A percentile compares a stretch with the other conserved stretches of the same genome.
Evolutionary conservation across 1,284 basidiomycete species (phyloP).

Genomic region (Pseudozyma flocculosa): DNA sequence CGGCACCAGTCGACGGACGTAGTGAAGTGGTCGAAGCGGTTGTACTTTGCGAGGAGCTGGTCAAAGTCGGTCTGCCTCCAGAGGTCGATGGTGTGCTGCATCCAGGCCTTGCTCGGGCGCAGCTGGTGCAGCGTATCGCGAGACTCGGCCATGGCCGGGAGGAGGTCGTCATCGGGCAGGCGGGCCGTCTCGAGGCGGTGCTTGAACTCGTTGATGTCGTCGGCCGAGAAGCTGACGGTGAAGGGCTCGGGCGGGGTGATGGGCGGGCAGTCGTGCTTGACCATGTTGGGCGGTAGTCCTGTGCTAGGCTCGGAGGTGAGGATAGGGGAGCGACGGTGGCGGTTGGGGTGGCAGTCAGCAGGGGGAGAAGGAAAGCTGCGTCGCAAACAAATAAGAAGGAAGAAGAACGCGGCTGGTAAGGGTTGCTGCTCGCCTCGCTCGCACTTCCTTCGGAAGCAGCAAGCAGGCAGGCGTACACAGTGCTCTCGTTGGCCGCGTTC

Average conservation of each 20-base stretch:
- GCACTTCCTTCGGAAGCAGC: too few species aligned
- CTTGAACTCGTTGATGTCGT: slow-evolving; percentile 27
- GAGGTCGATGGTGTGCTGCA: slow-evolving; percentile 17
- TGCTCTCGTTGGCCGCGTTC: too few species aligned
- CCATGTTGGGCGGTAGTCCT: background rate
- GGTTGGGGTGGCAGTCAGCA: too few species aligned
- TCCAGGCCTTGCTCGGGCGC: slow-evolving; percentile 24
- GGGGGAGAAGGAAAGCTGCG: too few species aligned
- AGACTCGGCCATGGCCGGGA: slow-evolving; percentile 21
- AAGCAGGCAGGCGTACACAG: too few species aligned
- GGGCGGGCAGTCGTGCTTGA: slow-evolving; percentile 17
- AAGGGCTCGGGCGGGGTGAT: slow-evolving; percentile 35
- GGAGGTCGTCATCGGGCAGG: slow-evolving; percentile 23
- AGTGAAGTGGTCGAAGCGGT: slow-evolving; percentile 39
- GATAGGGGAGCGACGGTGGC: too few species aligned
- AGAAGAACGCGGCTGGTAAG: too few species aligned
- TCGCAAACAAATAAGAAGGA: too few species aligned
- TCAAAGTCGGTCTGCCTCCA: slow-evolving; percentile 26
- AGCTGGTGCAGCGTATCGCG: slow-evolving; percentile 10
- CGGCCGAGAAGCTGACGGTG: slow-evolving; percentile 27
- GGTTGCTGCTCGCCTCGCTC: too few species aligned
- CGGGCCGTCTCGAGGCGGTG: slow-evolving; percentile 29
- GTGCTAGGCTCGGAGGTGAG: too few species aligned
- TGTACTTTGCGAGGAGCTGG: slow-evolving; percentile 17
- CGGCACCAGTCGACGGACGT: slow-evolving; percentile 45